Conservation (phyloP, 176 grass and related monocot species). For the Pontederia crassipes region DNA sequence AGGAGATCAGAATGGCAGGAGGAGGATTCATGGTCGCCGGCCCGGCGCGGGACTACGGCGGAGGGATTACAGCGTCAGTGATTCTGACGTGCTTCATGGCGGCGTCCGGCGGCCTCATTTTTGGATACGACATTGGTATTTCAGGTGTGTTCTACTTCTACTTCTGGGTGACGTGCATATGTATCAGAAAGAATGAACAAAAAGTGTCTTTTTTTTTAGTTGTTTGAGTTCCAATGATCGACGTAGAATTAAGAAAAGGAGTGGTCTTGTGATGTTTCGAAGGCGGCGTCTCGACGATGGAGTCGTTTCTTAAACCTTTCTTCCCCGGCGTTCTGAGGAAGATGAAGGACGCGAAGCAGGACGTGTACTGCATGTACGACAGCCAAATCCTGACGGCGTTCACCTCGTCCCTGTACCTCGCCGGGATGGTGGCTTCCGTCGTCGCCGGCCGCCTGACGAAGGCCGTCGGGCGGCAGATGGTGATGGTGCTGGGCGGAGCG, state of each 20-base stretch:
- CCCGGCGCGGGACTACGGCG: slow-evolving; percentile 35
- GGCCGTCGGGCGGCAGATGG: slow-evolving; percentile 38
- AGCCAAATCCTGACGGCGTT: slow-evolving; percentile 66
- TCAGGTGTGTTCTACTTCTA: slow-evolving; percentile 33
- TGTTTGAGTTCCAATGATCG: background rate
- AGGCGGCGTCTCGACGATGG: slow-evolving; percentile 60
- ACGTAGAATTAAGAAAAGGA: too few species aligned
- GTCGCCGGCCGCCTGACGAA: slow-evolving; percentile 47
- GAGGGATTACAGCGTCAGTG: slow-evolving; percentile 41
- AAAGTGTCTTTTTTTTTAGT: background rate
- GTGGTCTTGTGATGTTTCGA: background rate
- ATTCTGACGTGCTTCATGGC: slow-evolving; percentile 66
- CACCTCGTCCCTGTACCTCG: slow-evolving; percentile 75
- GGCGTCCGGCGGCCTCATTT: slow-evolving; percentile 80
- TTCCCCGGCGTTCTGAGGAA: slow-evolving; percentile 44
- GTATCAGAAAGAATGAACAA: background rate
- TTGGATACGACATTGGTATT: slow-evolving; percentile 86
- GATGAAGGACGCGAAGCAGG: slow-evolving; percentile 25
- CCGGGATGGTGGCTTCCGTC: slow-evolving; percentile 48
- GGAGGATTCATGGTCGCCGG: slow-evolving; percentile 27
- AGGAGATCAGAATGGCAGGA: slow-evolving; percentile 28
- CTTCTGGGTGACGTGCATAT: background rate
- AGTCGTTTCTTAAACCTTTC: slow-evolving; percentile 54
- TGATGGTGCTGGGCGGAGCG: slow-evolving; percentile 62
- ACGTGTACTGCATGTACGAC: slow-evolving; percentile 70